Conservation (phyloP, 108 stramenopile species). For the Skeletonema marinoi region DNA sequence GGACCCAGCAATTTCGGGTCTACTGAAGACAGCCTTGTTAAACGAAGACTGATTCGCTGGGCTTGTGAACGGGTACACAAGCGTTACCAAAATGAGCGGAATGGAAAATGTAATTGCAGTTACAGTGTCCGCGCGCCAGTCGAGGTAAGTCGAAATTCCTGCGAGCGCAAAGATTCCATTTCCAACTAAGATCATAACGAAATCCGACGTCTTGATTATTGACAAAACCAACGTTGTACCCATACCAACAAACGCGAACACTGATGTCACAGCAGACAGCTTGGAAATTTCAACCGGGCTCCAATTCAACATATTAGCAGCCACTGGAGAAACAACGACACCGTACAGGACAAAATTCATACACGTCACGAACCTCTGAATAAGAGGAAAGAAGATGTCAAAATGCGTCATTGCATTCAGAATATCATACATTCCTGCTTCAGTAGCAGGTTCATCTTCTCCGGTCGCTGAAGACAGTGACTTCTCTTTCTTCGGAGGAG, state of each 20-base stretch:
- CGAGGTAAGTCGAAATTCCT: slow-evolving; percentile 1
- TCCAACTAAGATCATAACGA: background rate
- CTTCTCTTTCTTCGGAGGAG: slow-evolving; percentile 1
- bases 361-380: background rate
- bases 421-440: background rate
- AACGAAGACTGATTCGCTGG: slow-evolving; percentile 21
- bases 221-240: background rate
- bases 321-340: background rate
- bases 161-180: background rate
- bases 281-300: background rate
- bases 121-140: background rate
- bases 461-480: background rate
- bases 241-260: background rate
- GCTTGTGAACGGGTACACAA: slow-evolving; percentile 15
- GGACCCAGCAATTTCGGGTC: slow-evolving; percentile 8
- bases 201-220: background rate
- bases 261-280: background rate
- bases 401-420: slow-evolving; percentile 18
- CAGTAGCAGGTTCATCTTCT: background rate
- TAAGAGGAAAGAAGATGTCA: background rate
- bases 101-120: slow-evolving; percentile 1
- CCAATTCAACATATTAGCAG: background rate
- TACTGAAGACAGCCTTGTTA: background rate
- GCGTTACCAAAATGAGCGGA: background rate
- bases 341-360: background rate